Base-by-base conservation (phyloP, 768 basidiomycete genomes). In the Tulasnella sp. region DNA sequence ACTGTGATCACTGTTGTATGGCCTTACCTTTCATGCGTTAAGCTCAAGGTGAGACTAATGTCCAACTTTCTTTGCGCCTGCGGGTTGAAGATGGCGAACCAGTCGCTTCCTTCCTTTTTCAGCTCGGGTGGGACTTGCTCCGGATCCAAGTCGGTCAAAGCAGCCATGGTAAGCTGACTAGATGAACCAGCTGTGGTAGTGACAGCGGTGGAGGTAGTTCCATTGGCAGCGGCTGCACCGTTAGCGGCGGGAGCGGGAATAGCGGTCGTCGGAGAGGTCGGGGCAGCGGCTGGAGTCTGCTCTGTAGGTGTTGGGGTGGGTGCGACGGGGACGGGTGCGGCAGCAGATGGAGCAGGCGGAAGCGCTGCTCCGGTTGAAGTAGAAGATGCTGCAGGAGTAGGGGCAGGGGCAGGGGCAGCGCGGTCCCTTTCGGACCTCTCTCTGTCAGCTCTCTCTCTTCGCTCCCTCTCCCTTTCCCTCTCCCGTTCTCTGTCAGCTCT, bases 11-110 rank as follows among this genome's bases (percentile, higher is more conserved):
- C 35, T 35, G 5, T 23, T 0, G 42, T 40, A 37, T 0, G 13
- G 32, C n/a, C 75, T 26, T 44, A 86, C 86, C 85, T 86, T 80
- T 87, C 86, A 73, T 87, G 87, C 16, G 83, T 82, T n/a, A 87
- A 80, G 23, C 86, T 86, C 78, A 87, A 85, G 20, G 85, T 83
- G 61, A 87, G 77, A 5, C 81, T 81, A 16, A 87, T 85, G 78
- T 87, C 86, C 55, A 87, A 79, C 42, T 83, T 83, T 79, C 84
- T 82, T 81, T 85, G 84, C 23, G 83, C 84, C 76, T 85, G 84
- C 48, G 85, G 85, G 80, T 85, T 86, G 83, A 86, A 86, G 72
- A 86, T 83, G 11, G 85, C 86, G 77, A 85, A 83, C 87, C 87
- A 87, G 79, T 86, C 86, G 44, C 81, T 80, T 1, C 86, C 86